A percentile compares a stretch with the other conserved stretches of the same genome.
Evolutionary conservation across 441 rosid species (phyloP).

Genomic region (Raphanus hybrid): DNA sequence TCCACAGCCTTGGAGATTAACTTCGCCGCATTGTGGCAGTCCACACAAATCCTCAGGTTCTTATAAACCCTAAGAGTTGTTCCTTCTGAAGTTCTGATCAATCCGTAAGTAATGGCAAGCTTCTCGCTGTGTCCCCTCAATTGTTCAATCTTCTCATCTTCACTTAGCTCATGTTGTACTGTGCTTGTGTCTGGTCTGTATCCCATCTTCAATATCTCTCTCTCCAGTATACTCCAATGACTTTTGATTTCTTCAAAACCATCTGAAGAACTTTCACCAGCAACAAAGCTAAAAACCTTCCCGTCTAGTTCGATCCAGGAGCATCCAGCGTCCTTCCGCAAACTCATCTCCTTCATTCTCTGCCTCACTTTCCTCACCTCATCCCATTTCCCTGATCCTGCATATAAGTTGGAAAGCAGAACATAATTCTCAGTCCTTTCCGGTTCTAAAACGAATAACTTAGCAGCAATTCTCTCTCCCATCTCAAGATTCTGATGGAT

Average conservation of each 20-base stretch:
- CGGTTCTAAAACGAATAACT: slow-evolving; percentile 49
- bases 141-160: slow-evolving; percentile 49
- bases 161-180: slow-evolving; percentile 52
- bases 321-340: slow-evolving; percentile 48
- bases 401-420: slow-evolving; percentile 54
- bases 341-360: slow-evolving; percentile 48
- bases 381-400: slow-evolving; percentile 49
- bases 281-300: slow-evolving; percentile 48
- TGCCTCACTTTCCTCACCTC: slow-evolving; percentile 44
- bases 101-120: slow-evolving; percentile 50
- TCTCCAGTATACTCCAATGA: slow-evolving; percentile 49
- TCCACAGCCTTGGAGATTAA: slow-evolving; percentile 46
- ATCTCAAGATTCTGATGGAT: slow-evolving; percentile 45
- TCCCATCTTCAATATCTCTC: slow-evolving; percentile 48
- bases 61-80: slow-evolving; percentile 49
- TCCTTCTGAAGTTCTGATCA: slow-evolving; percentile 47
- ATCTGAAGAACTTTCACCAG: slow-evolving; percentile 35
- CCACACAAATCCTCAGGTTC: slow-evolving; percentile 54
- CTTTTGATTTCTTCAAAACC: slow-evolving; percentile 40
- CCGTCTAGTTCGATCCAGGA: slow-evolving; percentile 59
- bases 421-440: slow-evolving; percentile 51
- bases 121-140: slow-evolving; percentile 54
- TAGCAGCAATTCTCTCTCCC: slow-evolving; percentile 51
- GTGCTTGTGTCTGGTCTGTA: slow-evolving; percentile 49
- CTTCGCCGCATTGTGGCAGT: slow-evolving; percentile 58